phyloP scores from a whole-genome alignment of 2,329 filamentous ascomycete genomes.

The Magnaporthiopsis incrustans region DNA sequence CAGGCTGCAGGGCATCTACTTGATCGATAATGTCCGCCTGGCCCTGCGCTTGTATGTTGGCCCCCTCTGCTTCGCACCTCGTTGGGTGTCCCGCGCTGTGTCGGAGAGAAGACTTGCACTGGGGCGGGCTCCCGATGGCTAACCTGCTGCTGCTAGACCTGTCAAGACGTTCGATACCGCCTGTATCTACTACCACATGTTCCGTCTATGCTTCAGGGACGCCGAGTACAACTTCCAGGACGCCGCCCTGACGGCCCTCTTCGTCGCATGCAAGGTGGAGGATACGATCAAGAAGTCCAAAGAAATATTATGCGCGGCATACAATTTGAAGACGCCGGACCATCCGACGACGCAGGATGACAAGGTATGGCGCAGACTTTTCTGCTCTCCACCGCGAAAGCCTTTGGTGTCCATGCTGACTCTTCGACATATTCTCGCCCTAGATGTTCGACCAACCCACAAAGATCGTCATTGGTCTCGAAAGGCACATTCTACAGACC shows the following conservation, averaged over 20 bases:
- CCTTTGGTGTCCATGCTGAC: slow-evolving; percentile 1
- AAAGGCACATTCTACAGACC: slow-evolving; percentile 86
- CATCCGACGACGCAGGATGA: slow-evolving; percentile 73
- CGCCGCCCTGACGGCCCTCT: slow-evolving; percentile 78
- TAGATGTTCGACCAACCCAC: slow-evolving; percentile 74
- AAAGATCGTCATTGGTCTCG: slow-evolving; percentile 78
- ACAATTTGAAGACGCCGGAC: slow-evolving; percentile 68
- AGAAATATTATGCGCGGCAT: slow-evolving; percentile 84
- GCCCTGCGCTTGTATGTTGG: slow-evolving; percentile 65
- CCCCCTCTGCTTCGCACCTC: neutral
- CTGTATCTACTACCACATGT: slow-evolving; percentile 88
- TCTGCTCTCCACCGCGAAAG: neutral
- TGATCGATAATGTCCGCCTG: slow-evolving; percentile 79
- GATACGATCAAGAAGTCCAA: slow-evolving; percentile 95
- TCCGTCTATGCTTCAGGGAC: slow-evolving; percentile 77
- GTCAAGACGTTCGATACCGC: slow-evolving; percentile 89
- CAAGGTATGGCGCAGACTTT: slow-evolving; percentile 44
- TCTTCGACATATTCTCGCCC: slow-evolving; percentile 1
- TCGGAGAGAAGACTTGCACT: neutral
- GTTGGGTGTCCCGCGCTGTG: too few species aligned
- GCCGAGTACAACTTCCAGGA: slow-evolving; percentile 81
- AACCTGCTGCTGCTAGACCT: slow-evolving; percentile 44
- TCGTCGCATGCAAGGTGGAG: slow-evolving; percentile 94
- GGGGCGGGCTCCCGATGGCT: neutral
- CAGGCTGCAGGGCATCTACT: slow-evolving; percentile 76